Evolutionary conservation across 2,329 filamentous ascomycete genomes (phyloP).

Genomic region (Septoria petroselini): DNA sequence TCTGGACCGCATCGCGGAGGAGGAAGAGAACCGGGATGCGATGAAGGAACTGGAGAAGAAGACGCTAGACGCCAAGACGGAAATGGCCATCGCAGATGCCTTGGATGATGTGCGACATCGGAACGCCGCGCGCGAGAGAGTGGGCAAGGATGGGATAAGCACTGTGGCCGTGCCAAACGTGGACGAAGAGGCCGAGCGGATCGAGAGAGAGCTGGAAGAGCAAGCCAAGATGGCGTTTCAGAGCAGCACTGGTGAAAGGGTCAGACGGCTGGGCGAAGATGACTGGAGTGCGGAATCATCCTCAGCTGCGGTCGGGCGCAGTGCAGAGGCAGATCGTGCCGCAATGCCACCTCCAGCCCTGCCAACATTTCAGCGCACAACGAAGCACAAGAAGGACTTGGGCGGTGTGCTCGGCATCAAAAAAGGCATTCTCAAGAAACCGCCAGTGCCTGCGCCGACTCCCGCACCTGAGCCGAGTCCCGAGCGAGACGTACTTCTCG

Average conservation of each 20-base stretch:
- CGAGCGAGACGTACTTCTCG: not conserved
- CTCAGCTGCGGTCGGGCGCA: constrained; percentile 25
- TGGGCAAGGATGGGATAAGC: constrained; percentile 57
- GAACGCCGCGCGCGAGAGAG: constrained; percentile 82
- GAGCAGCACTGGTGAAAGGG: constrained; percentile 55
- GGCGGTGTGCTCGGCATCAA: constrained; percentile 77
- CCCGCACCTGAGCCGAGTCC: constrained; percentile 3
- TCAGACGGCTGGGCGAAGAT: constrained; percentile 53
- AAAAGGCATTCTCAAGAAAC: constrained; percentile 89
- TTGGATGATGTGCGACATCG: constrained; percentile 89
- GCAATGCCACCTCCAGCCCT: constrained; percentile 50
- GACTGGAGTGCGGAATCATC: constrained; percentile 36
- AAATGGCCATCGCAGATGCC: constrained; percentile 96
- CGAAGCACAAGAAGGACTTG: constrained; percentile 86
- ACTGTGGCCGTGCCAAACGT: constrained; percentile 58
- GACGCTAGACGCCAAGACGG: constrained; percentile 83
- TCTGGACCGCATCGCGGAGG: constrained; percentile 75
- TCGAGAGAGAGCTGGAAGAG: constrained; percentile 80
- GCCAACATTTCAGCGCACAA: constrained; percentile 69
- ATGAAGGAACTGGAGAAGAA: constrained; percentile 96
- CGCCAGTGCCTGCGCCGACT: not conserved
- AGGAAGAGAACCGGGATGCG: constrained; percentile 77
- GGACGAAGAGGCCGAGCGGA: constrained; percentile 58
- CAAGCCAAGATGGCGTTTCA: constrained; percentile 75
- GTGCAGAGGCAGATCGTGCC: constrained; percentile 36